Conservation (phyloP, 257 asterid genomes). For the Penstemon davidsonii region DNA sequence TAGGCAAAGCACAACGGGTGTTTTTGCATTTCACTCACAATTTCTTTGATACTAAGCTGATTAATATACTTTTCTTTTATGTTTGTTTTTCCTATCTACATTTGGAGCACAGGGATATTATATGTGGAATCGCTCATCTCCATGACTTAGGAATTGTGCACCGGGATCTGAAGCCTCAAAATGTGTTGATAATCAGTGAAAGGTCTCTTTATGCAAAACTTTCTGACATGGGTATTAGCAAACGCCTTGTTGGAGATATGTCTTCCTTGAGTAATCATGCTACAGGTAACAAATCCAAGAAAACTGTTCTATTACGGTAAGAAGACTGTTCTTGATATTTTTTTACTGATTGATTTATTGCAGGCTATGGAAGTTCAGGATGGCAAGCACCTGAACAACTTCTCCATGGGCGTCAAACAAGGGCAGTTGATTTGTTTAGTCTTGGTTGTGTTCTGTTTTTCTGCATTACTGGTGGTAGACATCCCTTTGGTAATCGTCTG, state of each 20-base stretch:
- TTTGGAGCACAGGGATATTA: conserved; percentile 65
- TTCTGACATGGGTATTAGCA: conserved; percentile 98
- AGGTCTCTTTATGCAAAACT: conserved; percentile 73
- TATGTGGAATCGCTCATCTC: conserved; percentile 80
- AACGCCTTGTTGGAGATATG: conserved; percentile 77
- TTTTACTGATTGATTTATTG: conserved; percentile 20
- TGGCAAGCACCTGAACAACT: conserved; percentile 99
- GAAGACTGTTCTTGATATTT: conserved; percentile 1
- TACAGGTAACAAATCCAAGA: conserved; percentile 56
- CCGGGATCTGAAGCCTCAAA: conserved; percentile 93
- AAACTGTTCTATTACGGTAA: conserved; percentile 10
- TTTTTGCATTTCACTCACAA: background rate
- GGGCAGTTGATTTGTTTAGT: conserved; percentile 88
- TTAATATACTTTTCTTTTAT: conserved; percentile 14
- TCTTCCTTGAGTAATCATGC: conserved; percentile 80
- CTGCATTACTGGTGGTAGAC: conserved; percentile 88
- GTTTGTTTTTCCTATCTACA: conserved; percentile 7
- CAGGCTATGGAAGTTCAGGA: conserved; percentile 96
- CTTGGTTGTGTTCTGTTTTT: conserved; percentile 83
- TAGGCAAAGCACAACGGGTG: no score
- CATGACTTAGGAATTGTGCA: conserved; percentile 93
- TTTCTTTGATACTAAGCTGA: conserved; percentile 25
- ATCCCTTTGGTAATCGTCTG: conserved; percentile 82
- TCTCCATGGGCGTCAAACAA: conserved; percentile 89
- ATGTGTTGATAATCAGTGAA: conserved; percentile 66